Evolutionary conservation across 2,329 filamentous ascomycete genomes (phyloP).

Genomic region (Fusarium siculi): DNA sequence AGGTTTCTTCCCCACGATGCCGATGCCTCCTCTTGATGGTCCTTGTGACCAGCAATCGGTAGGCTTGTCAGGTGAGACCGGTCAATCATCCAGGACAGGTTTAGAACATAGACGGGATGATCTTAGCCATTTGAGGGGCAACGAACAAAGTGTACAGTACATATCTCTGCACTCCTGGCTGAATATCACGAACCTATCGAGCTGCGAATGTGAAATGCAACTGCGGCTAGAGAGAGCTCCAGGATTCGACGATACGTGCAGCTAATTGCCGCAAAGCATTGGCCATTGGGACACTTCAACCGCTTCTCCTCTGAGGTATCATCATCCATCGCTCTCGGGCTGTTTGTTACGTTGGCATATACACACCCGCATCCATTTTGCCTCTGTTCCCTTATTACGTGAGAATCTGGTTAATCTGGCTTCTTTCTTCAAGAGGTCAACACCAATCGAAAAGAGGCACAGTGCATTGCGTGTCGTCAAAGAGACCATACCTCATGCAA

Average conservation of each 20-base stretch:
- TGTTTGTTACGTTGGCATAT: constrained; percentile 5
- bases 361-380: constrained; percentile 28
- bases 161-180: constrained; percentile 4
- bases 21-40: constrained; percentile 9
- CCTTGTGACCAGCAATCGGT: constrained; percentile 7
- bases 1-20: constrained; percentile 10
- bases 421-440: constrained; percentile 1
- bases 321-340: not conserved
- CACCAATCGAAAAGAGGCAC: constrained; percentile 13
- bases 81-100: constrained; percentile 24
- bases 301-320: constrained; percentile 9
- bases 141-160: not conserved
- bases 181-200: constrained; percentile 5
- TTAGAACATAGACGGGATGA: constrained; percentile 22
- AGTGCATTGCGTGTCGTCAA: constrained; percentile 13
- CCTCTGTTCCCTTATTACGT: constrained; percentile 25
- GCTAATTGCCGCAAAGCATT: constrained; percentile 19
- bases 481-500: constrained; percentile 13
- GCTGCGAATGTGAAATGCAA: not conserved
- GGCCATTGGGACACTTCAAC: not conserved
- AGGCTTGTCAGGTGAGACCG: constrained; percentile 37
- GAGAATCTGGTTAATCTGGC: constrained; percentile 31
- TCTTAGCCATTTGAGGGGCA: constrained; percentile 38
- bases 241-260: constrained; percentile 21
- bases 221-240: not conserved